phyloP scores from a whole-genome alignment of 1,139 yeast species.

The Eremothecium cymbalariae region DNA sequence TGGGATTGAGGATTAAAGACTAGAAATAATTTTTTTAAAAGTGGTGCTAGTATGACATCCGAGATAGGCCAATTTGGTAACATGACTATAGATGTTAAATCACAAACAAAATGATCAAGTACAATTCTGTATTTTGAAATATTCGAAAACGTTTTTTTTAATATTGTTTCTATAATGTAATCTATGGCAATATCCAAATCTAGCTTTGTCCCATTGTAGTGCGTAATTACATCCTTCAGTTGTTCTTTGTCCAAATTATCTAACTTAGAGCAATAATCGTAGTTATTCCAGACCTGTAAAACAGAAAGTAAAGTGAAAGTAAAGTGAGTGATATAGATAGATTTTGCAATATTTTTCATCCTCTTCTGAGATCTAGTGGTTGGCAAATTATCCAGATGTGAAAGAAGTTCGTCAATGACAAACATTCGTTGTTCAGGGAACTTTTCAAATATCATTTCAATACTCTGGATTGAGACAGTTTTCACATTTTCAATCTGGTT shows the following conservation, averaged over 20 bases:
- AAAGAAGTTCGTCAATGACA: slow-evolving; percentile 52
- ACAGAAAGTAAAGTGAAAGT: slow-evolving; percentile 22
- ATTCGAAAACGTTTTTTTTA: slow-evolving; percentile 36
- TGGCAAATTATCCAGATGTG: slow-evolving; percentile 44
- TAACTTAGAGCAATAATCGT: slow-evolving; percentile 9
- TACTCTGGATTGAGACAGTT: slow-evolving; percentile 34
- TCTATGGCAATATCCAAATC: slow-evolving; percentile 22
- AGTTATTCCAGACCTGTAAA: slow-evolving; percentile 21
- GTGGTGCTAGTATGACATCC: slow-evolving; percentile 40
- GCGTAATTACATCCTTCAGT: slow-evolving; percentile 8
- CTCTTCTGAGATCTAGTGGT: slow-evolving; percentile 32
- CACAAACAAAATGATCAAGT: slow-evolving; percentile 48
- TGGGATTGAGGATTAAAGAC: slow-evolving; percentile 32
- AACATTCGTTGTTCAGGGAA: slow-evolving; percentile 48
- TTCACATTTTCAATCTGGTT: slow-evolving; percentile 24
- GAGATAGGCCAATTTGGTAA: slow-evolving; percentile 58
- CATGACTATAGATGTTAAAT: slow-evolving; percentile 42
- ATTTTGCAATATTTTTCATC: slow-evolving; percentile 17
- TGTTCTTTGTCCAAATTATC: slow-evolving; percentile 5
- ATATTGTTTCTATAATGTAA: slow-evolving; percentile 36
- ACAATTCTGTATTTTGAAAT: slow-evolving; percentile 37
- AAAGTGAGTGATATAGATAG: slow-evolving; percentile 19
- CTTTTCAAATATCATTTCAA: slow-evolving; percentile 40
- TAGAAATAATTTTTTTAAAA: slow-evolving; percentile 38
- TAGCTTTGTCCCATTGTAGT: slow-evolving; percentile 7